These are phyloP conservation scores for Nitzschia palea DNA, from an alignment of 108 stramenopile genomes.

Conservation along the genomic window DNA sequence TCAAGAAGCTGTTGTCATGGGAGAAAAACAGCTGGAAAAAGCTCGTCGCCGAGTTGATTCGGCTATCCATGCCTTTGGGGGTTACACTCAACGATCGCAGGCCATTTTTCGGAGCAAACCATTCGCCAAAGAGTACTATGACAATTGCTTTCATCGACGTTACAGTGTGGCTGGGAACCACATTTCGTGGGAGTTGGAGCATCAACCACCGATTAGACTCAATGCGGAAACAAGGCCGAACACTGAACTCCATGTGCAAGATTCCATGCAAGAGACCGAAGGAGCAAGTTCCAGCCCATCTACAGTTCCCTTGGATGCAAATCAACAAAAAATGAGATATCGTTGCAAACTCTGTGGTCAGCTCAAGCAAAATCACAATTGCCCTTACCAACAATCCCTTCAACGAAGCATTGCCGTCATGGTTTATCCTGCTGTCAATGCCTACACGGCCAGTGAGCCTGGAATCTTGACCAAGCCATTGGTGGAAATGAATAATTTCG, in stretches of 20 bases:
- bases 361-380: slow-evolving; percentile 81
- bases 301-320: slow-evolving; percentile 10
- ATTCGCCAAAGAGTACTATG: slow-evolving; percentile 27
- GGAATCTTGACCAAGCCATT: slow-evolving; percentile 68
- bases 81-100: slow-evolving; percentile 26
- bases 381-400: slow-evolving; percentile 62
- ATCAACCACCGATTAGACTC: slow-evolving; percentile 37
- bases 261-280: too few species aligned
- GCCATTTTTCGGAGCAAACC: slow-evolving; percentile 36
- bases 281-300: too few species aligned
- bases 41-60: slow-evolving; percentile 61
- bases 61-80: slow-evolving; percentile 78
- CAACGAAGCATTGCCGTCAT: slow-evolving; percentile 79
- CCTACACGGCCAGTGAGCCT: slow-evolving; percentile 68
- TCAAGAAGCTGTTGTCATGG: not conserved
- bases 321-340: slow-evolving; percentile 38
- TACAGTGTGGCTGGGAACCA: slow-evolving; percentile 58
- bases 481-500: slow-evolving; percentile 85
- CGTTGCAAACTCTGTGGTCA: slow-evolving; percentile 84
- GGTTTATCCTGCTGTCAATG: slow-evolving; percentile 78
- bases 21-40: slow-evolving; percentile 34
- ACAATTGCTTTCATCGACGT: slow-evolving; percentile 49
- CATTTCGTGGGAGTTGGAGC: slow-evolving; percentile 78
- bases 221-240: too few species aligned
- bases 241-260: too few species aligned